phyloP scores from a whole-genome alignment of 768 basidiomycete genomes.

The Pilatotrama ljubarskyi region DNA sequence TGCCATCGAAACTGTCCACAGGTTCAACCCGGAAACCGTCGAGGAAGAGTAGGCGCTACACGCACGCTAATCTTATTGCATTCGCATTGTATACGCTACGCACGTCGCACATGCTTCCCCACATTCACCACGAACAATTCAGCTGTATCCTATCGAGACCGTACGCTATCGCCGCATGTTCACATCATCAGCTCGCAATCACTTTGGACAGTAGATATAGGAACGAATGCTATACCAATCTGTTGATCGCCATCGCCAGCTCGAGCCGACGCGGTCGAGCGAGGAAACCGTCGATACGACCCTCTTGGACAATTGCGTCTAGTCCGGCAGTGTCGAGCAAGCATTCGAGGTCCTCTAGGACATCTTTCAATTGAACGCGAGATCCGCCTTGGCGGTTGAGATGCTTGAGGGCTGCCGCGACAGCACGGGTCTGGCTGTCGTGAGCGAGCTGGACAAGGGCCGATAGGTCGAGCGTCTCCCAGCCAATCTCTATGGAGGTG shows the following conservation, averaged over 20 bases:
- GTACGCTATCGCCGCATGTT: constrained; percentile 6
- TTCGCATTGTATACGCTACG: neutral
- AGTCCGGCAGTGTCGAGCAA: constrained; percentile 2
- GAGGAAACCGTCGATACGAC: constrained; percentile 19
- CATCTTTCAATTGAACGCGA: neutral
- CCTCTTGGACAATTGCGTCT: constrained; percentile 9
- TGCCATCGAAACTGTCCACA: constrained; percentile 79
- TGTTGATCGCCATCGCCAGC: constrained; percentile 23
- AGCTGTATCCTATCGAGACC: constrained; percentile 9
- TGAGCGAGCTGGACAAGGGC: constrained; percentile 18
- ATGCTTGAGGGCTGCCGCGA: constrained; percentile 11
- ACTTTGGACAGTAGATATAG: neutral
- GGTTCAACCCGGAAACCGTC: constrained; percentile 41
- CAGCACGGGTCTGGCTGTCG: constrained; percentile 21
- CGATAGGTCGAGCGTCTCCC: constrained; percentile 19
- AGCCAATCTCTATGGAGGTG: constrained; percentile 4
- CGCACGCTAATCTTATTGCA: neutral
- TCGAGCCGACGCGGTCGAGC: constrained; percentile 15
- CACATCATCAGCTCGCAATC: neutral
- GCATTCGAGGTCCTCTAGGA: neutral
- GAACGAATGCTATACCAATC: constrained; percentile 9
- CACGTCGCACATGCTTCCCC: neutral
- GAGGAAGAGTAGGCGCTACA: constrained; percentile 6
- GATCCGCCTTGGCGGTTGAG: neutral
- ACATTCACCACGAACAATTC: neutral